Conservation (phyloP, 1,139 yeast species). For the Debaryomyces subglobosus region DNA sequence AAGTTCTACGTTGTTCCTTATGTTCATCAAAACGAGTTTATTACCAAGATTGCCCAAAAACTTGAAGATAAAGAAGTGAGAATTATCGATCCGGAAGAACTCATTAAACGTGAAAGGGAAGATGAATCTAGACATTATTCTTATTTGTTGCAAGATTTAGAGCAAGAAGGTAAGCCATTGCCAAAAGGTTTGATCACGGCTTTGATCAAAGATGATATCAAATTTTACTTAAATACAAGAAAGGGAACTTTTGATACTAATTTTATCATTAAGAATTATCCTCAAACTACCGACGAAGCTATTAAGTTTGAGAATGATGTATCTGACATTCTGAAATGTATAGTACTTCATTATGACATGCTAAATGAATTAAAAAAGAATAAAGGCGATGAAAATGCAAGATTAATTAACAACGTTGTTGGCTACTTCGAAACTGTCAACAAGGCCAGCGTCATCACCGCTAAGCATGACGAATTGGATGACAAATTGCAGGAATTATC, state of each 20-base stretch:
- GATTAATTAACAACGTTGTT: constrained; percentile 43
- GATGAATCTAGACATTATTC: constrained; percentile 47
- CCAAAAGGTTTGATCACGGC: constrained; percentile 66
- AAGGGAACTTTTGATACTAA: constrained; percentile 48
- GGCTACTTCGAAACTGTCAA: constrained; percentile 65
- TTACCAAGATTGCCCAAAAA: constrained; percentile 23
- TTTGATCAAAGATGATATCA: constrained; percentile 51
- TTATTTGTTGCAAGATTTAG: constrained; percentile 44
- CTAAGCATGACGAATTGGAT: constrained; percentile 28
- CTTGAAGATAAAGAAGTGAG: constrained; percentile 39
- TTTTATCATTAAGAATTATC: constrained; percentile 55
- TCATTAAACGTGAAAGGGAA: constrained; percentile 46
- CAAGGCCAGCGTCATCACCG: constrained; percentile 35
- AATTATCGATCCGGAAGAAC: constrained; percentile 48
- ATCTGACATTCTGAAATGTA: constrained; percentile 45
- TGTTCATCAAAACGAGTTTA: constrained; percentile 24
- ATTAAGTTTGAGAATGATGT: constrained; percentile 63
- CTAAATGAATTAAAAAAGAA: constrained; percentile 27
- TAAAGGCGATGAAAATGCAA: constrained; percentile 29
- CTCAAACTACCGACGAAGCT: constrained; percentile 62
- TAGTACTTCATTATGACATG: constrained; percentile 38
- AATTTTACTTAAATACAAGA: constrained; percentile 40
- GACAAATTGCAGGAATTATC: constrained; percentile 25
- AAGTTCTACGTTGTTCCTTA: constrained; percentile 51
- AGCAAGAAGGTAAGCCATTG: constrained; percentile 34